Base-by-base conservation (phyloP, 106 monocot genomes). In the Vanilla planifolia region DNA sequence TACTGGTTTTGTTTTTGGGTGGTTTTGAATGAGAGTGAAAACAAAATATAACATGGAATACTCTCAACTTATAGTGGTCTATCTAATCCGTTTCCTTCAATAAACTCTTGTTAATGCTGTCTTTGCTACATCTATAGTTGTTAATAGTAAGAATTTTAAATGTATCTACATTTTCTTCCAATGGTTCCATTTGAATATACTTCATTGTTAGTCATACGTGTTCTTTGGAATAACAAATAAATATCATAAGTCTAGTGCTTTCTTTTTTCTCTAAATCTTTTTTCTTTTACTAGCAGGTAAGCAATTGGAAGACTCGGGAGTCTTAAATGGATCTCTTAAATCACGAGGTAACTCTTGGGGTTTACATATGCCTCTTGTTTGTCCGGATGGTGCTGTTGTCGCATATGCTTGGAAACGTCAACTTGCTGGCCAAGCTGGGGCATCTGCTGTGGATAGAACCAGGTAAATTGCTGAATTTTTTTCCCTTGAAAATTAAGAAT, bases 371-470 rank as follows among this genome's bases (percentile, higher is more conserved):
- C 98, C 98, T 16, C 88, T 99, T 65, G 98, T 99, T 64, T 92
- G 98, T 64, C 88, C 92, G 19, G 98, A 99, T 71, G 88, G 98
- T 64, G 88, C 98, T 69, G 85, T 88, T 68, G 98, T 99, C 50
- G 98, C 92, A 16, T 92, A 99, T 74, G 98, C 98, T 52, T 92
- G 98, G 98, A 99, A 92, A 68, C 84, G 98, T 51, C 98, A 99
- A 63, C 79, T 99, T 51, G 98, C 98, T 32, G 98, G 98, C 59
- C 88, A 92, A 72, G 98, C 98, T 64, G 92, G 98, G 73, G 92
- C 98, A 72, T 92, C 98, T 60, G 98, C 98, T 60, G 98, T 99
- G 45, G 98, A 92, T 75, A 76, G 98, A 71, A 88, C 98, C 26
- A 88, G 92, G 98, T 92, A 59, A n/a, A 27, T 26, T 21, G 21